Evolutionary conservation across 2,329 filamentous ascomycete genomes (phyloP), one percentile per base, ranked within the genome.

Genomic region (Balansia obtecta): DNA sequence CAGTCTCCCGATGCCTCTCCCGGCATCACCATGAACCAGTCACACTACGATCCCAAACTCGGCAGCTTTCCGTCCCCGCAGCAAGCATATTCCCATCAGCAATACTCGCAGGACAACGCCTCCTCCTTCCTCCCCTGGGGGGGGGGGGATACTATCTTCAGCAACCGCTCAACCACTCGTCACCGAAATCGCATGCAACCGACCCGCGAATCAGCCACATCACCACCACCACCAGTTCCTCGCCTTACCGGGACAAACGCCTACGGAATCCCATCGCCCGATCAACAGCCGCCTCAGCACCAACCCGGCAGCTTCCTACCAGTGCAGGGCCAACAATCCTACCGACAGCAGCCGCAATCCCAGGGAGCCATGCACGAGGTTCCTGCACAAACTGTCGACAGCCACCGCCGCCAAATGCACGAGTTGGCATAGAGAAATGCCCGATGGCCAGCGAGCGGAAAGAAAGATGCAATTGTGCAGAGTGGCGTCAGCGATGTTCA

Each of bases 371-470:
- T 45, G 2, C 61, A 71, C 51, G 70, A 73, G 58, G 69, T 67
- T 1, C 63, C 65, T 22, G 62, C 62, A 1, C 63, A 64, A 16
- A 58, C 55, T 4, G 59, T 65, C 12, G 66, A 68, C 10, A 58
- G 67, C 44, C 66, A 69, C 48, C 63, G 55, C 9, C 68, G 68
- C 2, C 58, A 71, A 50, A 66, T 71, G 51, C 68, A 71, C 42
- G 70, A 73, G 61, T 53, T 73, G 56, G 61, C 27, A 7, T 54
- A 48, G 45, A 15, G 16, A 5, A 16, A 4, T 16, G 13, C 18
- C 11, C 5, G 40, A 20, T 18, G 8, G 45, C 37, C 3, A 20
- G 18, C 12, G n/a, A n/a, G n/a, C n/a, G n/a, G n/a, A 7, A 22
- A 20, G 12, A 42, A 42, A 42, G 10, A 22, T 42, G 13, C 18